Evolutionary conservation across 768 basidiomycete genomes (phyloP).

Genomic region (Hydnomerulius pinastri): DNA sequence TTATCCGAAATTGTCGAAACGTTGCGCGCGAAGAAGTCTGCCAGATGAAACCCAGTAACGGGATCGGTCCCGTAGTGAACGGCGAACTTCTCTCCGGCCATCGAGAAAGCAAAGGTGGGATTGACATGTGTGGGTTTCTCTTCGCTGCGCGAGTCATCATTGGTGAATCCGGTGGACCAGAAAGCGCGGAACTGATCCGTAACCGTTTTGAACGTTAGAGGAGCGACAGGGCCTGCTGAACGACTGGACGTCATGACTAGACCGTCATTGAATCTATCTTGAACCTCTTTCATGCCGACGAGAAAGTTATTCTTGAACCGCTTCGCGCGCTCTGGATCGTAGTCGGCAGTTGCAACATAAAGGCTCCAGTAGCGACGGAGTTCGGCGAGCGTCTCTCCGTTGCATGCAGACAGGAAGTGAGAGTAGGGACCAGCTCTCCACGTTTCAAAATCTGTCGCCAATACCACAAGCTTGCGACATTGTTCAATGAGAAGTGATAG

Average conservation of each 20-base stretch:
- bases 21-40: constrained; percentile 22
- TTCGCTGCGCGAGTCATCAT: constrained; percentile 20
- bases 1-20: background rate
- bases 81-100: constrained; percentile 19
- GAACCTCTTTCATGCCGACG: constrained; percentile 21
- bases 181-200: constrained; percentile 25
- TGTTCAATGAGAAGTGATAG: constrained; percentile 27
- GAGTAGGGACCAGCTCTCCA: constrained; percentile 32
- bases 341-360: constrained; percentile 15
- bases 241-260: constrained; percentile 17
- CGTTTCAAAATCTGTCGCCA: constrained; percentile 16
- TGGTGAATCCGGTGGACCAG: constrained; percentile 27
- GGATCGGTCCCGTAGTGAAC: constrained; percentile 34
- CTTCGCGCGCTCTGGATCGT: constrained; percentile 9
- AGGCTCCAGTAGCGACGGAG: constrained; percentile 24
- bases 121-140: constrained; percentile 22
- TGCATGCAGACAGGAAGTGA: constrained; percentile 24
- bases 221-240: constrained; percentile 29
- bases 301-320: constrained; percentile 17
- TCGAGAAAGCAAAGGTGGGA: constrained; percentile 32
- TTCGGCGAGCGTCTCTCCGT: constrained; percentile 23
- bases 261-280: background rate
- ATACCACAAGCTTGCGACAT: constrained; percentile 23
- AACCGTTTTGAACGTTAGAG: constrained; percentile 5
- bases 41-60: constrained; percentile 33